phyloP scores from a whole-genome alignment of 2,329 filamentous ascomycete genomes.

The Hymenoscyphus fraxineus region DNA sequence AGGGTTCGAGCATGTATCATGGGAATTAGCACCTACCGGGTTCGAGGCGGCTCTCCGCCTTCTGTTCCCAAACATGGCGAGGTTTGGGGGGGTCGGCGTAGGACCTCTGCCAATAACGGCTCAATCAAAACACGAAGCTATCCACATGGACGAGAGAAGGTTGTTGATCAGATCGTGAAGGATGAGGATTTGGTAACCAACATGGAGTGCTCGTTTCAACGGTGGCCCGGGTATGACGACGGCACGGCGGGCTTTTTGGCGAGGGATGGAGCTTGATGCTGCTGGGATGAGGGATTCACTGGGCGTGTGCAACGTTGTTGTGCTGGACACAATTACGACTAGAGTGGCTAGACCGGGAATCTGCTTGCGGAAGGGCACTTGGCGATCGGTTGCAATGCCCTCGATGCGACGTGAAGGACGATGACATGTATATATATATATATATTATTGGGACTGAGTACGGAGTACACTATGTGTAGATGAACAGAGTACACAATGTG shows the following conservation, averaged over 20 bases:
- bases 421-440: too few relatives aligned
- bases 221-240: not conserved
- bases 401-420: not conserved
- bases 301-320: not conserved
- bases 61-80: slow-evolving; percentile 36
- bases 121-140: slow-evolving; percentile 24
- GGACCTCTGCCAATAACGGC: slow-evolving; percentile 34
- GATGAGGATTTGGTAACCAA: not conserved
- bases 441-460: too few relatives aligned
- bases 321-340: too few relatives aligned
- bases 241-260: not conserved
- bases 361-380: not conserved
- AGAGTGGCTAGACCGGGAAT: not conserved
- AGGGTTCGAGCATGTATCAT: not conserved
- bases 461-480: too few relatives aligned
- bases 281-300: slow-evolving; percentile 6
- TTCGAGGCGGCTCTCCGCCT: slow-evolving; percentile 40
- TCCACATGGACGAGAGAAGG: slow-evolving; percentile 28
- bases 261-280: not conserved
- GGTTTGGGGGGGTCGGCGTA: slow-evolving; percentile 21
- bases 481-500: too few relatives aligned
- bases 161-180: slow-evolving; percentile 3
- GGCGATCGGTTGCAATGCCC: not conserved
- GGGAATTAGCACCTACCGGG: slow-evolving; percentile 35
- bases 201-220: not conserved